These are phyloP conservation scores for Yamadazyma kitorensis DNA, from an alignment of 805 yeast genomes.

Conservation along the genomic window DNA sequence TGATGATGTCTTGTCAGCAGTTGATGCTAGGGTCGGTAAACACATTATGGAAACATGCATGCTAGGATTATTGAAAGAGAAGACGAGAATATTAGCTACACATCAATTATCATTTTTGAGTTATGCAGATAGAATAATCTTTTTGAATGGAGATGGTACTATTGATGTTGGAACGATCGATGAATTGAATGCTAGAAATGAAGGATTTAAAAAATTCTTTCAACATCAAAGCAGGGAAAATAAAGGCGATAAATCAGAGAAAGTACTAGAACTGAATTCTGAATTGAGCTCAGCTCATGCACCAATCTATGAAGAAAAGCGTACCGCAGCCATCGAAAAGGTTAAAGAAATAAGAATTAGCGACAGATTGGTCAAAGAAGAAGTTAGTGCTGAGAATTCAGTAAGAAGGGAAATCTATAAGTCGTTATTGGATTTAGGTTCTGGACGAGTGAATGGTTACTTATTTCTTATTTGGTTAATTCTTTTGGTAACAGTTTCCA, in stretches of 20 bases:
- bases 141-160: slow-evolving; percentile 39
- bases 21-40: slow-evolving; percentile 35
- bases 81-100: slow-evolving; percentile 33
- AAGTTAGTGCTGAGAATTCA: slow-evolving; percentile 33
- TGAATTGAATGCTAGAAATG: slow-evolving; percentile 25
- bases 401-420: slow-evolving; percentile 35
- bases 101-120: slow-evolving; percentile 33
- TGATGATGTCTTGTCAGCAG: slow-evolving; percentile 36
- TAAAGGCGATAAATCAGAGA: slow-evolving; percentile 1
- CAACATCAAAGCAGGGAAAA: slow-evolving; percentile 14
- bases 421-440: slow-evolving; percentile 31
- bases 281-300: slow-evolving; percentile 12
- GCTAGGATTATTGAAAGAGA: slow-evolving; percentile 23
- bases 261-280: neutral
- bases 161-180: slow-evolving; percentile 34
- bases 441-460: slow-evolving; percentile 19
- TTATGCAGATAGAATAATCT: slow-evolving; percentile 22
- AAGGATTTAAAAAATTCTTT: slow-evolving; percentile 25
- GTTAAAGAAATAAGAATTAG: slow-evolving; percentile 1
- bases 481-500: slow-evolving; percentile 27
- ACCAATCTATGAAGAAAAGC: slow-evolving; percentile 1
- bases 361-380: slow-evolving; percentile 29
- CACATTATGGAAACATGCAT: slow-evolving; percentile 32
- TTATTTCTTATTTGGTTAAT: slow-evolving; percentile 18
- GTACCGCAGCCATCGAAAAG: no score